Conservation (phyloP, 2,329 filamentous ascomycete genomes). For the Pseudogymnoascus verrucosus region DNA sequence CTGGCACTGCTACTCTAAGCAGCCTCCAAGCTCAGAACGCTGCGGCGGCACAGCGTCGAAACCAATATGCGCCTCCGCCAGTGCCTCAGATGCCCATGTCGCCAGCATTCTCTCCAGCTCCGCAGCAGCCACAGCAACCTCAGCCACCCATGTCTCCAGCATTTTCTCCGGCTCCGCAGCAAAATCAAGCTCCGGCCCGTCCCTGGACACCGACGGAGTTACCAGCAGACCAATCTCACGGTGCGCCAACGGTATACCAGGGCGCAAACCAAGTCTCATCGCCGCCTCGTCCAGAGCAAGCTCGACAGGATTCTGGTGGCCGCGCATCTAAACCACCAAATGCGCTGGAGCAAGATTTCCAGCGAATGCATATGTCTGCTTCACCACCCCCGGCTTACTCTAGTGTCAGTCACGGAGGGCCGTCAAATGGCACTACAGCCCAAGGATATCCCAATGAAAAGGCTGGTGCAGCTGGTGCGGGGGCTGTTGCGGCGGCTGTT, state of each 20-base stretch:
- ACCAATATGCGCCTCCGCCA: conserved; percentile 59
- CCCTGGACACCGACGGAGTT: conserved; percentile 95
- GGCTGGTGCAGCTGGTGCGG: conserved; percentile 18
- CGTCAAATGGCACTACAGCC: conserved; percentile 35
- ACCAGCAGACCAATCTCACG: conserved; percentile 78
- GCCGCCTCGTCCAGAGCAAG: conserved; percentile 34
- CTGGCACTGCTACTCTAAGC: conserved; percentile 73
- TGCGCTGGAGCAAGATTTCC: conserved; percentile 79
- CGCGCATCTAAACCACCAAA: conserved; percentile 47
- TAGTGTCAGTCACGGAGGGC: conserved; percentile 50
- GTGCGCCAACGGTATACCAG: conserved; percentile 86
- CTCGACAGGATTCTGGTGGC: conserved; percentile 21
- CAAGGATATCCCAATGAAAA: conserved; percentile 73
- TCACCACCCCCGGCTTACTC: conserved; percentile 95
- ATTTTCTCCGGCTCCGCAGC: conserved; percentile 23
- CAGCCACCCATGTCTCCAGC: conserved; percentile 24
- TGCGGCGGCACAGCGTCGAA: conserved; percentile 70
- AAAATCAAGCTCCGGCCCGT: conserved; percentile 37
- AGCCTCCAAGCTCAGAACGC: conserved; percentile 66
- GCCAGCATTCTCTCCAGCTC: conserved; percentile 22
- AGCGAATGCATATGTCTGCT: conserved; percentile 69
- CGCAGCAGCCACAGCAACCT: conserved; percentile 31
- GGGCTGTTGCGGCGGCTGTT: conserved; percentile 20
- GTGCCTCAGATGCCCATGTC: conserved; percentile 32
- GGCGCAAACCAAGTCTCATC: conserved; percentile 62